Conservation (phyloP, 306 rosid genomes). For the Prunus davidiana region DNA sequence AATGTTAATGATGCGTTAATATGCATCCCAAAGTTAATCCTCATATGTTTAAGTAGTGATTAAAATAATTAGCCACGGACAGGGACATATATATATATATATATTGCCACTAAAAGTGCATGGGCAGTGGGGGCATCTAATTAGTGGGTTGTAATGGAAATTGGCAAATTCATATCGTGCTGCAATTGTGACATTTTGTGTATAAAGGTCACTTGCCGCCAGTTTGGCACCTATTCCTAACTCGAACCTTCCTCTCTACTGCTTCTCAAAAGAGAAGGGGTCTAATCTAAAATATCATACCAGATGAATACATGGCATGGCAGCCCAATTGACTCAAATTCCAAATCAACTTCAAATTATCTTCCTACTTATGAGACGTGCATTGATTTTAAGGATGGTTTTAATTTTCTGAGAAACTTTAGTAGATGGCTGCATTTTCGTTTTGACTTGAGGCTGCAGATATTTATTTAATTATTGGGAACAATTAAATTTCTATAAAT, state of each 20-base stretch:
- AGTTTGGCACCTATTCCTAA: conserved; percentile 6
- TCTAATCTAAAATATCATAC: too few species aligned
- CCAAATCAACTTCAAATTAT: too few species aligned
- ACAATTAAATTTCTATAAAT: neutral
- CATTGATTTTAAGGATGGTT: too few species aligned
- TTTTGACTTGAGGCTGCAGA: neutral
- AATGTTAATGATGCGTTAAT: too few species aligned
- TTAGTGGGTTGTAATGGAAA: conserved; percentile 7
- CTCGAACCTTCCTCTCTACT: neutral
- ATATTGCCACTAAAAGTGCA: neutral
- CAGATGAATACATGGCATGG: too few species aligned
- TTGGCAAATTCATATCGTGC: neutral
- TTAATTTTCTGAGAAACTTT: too few species aligned
- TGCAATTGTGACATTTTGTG: neutral
- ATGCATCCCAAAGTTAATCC: neutral
- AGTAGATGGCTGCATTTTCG: neutral
- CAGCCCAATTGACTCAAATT: too few species aligned
- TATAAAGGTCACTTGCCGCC: conserved; percentile 1
- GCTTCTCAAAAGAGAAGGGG: neutral
- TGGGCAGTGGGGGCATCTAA: neutral
- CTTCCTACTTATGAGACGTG: too few species aligned
- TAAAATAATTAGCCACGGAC: neutral
- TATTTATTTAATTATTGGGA: neutral
- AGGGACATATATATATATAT: neutral
- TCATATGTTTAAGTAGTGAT: neutral